phyloP scores from a whole-genome alignment of 208 protist species.

The Hexamita inflata region DNA sequence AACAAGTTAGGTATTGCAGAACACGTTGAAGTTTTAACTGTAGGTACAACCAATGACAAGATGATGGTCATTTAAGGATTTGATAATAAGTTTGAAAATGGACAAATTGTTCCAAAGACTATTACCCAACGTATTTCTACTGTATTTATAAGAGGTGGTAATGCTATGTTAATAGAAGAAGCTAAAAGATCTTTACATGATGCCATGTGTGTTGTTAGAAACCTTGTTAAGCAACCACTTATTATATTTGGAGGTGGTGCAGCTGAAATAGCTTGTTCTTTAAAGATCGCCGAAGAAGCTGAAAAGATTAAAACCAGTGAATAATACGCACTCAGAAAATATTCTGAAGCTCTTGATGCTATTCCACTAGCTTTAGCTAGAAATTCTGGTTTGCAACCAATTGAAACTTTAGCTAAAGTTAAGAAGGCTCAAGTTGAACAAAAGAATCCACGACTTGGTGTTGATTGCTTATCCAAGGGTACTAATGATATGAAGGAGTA shows the following conservation, averaged over 20 bases:
- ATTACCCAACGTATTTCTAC: too few relatives aligned
- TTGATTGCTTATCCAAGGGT: constrained; percentile 69
- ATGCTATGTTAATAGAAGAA: constrained; percentile 97
- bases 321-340: constrained; percentile 93
- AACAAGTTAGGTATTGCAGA: constrained; percentile 83
- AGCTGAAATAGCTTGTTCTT: constrained; percentile 86
- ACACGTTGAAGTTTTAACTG: constrained; percentile 55
- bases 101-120: neutral
- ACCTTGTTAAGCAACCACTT: constrained; percentile 92
- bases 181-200: constrained; percentile 97
- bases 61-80: constrained; percentile 98
- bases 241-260: constrained; percentile 98
- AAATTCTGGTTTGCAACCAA: constrained; percentile 86
- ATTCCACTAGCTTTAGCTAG: constrained; percentile 95
- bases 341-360: constrained; percentile 92
- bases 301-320: constrained; percentile 68
- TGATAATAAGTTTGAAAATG: constrained; percentile 67
- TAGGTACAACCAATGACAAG: constrained; percentile 57
- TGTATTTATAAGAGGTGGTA: constrained; percentile 94
- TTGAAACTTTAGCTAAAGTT: constrained; percentile 79
- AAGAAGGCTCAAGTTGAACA: constrained; percentile 75
- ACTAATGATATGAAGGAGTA: constrained; percentile 85
- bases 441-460: constrained; percentile 79
- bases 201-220: constrained; percentile 97
- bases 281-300: constrained; percentile 58